Conservation (phyloP, 1,284 basidiomycete species). For the Trametes versicolor region DNA sequence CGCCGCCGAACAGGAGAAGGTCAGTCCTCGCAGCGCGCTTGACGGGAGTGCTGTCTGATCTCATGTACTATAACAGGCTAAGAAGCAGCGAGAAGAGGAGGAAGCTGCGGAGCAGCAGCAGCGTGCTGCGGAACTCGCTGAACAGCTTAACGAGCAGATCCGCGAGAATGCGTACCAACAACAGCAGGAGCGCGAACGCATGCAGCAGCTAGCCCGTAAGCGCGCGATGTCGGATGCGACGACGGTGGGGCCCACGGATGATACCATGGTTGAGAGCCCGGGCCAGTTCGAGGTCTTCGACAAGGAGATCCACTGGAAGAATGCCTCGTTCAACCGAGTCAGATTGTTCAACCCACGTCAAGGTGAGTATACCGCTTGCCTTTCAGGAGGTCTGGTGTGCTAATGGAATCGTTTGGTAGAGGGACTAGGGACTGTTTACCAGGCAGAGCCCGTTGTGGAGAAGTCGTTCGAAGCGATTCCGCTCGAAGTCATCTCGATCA, state of each 20-base stretch:
- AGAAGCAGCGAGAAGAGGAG: constrained; percentile 59
- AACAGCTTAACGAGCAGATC: constrained; percentile 70
- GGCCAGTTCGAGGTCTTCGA: constrained; percentile 70
- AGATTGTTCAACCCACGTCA: constrained; percentile 73
- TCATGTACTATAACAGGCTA: constrained; percentile 38
- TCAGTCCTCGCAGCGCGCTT: constrained; percentile 40
- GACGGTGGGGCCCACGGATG: constrained; percentile 49
- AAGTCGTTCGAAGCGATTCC: constrained; percentile 62
- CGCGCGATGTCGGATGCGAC: constrained; percentile 75
- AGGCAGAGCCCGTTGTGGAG: constrained; percentile 77
- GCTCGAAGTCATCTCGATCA: constrained; percentile 72
- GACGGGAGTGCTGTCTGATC: background rate
- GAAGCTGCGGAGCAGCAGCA: constrained; percentile 58
- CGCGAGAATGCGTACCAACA: constrained; percentile 67
- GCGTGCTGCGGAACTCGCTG: constrained; percentile 56
- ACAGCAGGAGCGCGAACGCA: constrained; percentile 56
- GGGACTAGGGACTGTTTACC: constrained; percentile 68
- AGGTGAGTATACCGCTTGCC: constrained; percentile 49
- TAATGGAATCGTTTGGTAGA: constrained; percentile 48
- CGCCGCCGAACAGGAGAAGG: constrained; percentile 71
- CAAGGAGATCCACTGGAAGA: constrained; percentile 63
- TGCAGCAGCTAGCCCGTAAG: constrained; percentile 62
- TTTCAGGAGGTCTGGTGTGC: background rate
- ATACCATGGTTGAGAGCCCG: constrained; percentile 51
- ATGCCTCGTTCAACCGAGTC: constrained; percentile 67